Conservation (phyloP, 2,329 filamentous ascomycete genomes). For the Simplicillium aogashimaense region DNA sequence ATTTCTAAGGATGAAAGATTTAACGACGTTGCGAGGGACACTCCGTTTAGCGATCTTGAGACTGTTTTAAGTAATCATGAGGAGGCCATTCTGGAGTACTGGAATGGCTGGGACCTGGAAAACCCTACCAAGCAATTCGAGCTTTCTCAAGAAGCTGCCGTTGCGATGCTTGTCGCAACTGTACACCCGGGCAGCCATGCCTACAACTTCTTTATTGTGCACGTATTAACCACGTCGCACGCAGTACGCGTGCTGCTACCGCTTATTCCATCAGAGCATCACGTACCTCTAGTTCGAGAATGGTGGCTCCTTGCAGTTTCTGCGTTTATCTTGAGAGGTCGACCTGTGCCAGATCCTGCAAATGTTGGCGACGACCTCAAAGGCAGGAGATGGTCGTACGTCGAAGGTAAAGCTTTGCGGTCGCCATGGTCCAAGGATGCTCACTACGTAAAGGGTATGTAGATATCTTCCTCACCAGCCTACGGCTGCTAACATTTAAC, state of each 20-base stretch:
- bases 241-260: constrained; percentile 81
- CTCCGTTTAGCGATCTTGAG: constrained; percentile 53
- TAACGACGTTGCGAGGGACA: constrained; percentile 50
- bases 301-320: constrained; percentile 83
- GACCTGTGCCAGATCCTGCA: constrained; percentile 62
- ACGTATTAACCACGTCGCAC: constrained; percentile 77
- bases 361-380: constrained; percentile 50
- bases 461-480: constrained; percentile 10
- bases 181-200: constrained; percentile 46
- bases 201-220: constrained; percentile 78
- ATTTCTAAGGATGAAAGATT: constrained; percentile 62
- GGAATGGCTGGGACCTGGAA: constrained; percentile 73
- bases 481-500: constrained; percentile 3
- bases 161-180: constrained; percentile 52
- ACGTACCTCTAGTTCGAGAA: constrained; percentile 64
- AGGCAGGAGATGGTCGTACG: constrained; percentile 66
- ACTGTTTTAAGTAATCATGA: constrained; percentile 61
- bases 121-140: constrained; percentile 67
- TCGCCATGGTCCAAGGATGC: constrained; percentile 61
- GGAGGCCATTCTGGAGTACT: constrained; percentile 69
- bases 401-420: constrained; percentile 60
- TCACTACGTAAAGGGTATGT: constrained; percentile 71
- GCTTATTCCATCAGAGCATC: constrained; percentile 61
- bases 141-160: constrained; percentile 54
- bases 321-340: constrained; percentile 65